Evolutionary conservation across 371 early-diverging fungal genomes (phyloP).

Genomic region (Apophysomyces elegans): DNA sequence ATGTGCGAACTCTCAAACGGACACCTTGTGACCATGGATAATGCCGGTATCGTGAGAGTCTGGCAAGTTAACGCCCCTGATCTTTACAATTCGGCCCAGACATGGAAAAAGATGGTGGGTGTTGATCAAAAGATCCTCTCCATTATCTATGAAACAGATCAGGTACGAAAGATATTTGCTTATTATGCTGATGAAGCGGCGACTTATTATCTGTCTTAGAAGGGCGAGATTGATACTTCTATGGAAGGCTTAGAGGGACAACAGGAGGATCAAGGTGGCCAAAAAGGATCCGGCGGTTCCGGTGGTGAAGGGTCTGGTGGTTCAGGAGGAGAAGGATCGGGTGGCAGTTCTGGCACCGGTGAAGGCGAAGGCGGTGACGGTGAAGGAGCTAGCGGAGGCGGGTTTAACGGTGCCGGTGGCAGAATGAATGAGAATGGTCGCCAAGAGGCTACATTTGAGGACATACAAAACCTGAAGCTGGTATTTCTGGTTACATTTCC

Average conservation of each 20-base stretch:
- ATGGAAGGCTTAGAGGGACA: slow-evolving; percentile 33
- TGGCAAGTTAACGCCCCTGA: slow-evolving; percentile 70
- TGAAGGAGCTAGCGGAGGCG: slow-evolving; percentile 39
- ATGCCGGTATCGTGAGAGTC: slow-evolving; percentile 65
- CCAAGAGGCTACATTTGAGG: slow-evolving; percentile 67
- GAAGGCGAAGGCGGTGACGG: slow-evolving; percentile 33
- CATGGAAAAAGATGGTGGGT: slow-evolving; percentile 80
- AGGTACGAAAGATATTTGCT: slow-evolving; percentile 22
- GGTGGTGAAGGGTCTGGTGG: slow-evolving; percentile 33
- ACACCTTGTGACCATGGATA: slow-evolving; percentile 69
- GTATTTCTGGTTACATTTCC: slow-evolving; percentile 42
- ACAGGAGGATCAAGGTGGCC: slow-evolving; percentile 39
- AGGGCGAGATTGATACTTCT: slow-evolving; percentile 34
- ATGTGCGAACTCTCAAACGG: slow-evolving; percentile 73
- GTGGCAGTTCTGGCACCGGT: slow-evolving; percentile 32
- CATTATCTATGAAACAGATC: slow-evolving; percentile 67
- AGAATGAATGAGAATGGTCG: slow-evolving; percentile 63
- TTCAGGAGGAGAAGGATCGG: slow-evolving; percentile 24
- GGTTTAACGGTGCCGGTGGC: slow-evolving; percentile 47
- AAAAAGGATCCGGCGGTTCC: slow-evolving; percentile 8
- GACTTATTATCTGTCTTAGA: neutral
- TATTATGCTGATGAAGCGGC: neutral
- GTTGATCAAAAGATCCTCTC: slow-evolving; percentile 66
- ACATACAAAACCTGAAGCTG: slow-evolving; percentile 63
- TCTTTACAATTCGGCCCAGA: slow-evolving; percentile 62